phyloP scores from a whole-genome alignment of 176 grass and related monocot species.

The Tillandsia fasciculata region DNA sequence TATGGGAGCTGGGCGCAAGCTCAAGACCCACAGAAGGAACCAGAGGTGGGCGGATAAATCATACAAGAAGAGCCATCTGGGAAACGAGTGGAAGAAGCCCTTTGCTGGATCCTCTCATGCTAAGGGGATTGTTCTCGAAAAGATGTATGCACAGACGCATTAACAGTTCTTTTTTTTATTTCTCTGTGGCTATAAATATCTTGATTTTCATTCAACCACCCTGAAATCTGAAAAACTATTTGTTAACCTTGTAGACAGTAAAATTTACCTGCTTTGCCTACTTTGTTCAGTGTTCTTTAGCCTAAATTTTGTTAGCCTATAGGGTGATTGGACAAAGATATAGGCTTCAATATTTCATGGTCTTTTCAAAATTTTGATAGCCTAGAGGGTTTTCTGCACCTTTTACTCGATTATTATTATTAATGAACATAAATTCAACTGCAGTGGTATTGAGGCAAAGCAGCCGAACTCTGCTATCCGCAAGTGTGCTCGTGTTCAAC shows the following conservation, averaged over 20 bases:
- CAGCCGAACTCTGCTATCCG: constrained; percentile 64
- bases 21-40: constrained; percentile 58
- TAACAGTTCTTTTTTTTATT: not conserved
- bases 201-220: too few relatives aligned
- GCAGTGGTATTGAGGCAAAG: constrained; percentile 54
- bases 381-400: too few relatives aligned
- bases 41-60: constrained; percentile 59
- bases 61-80: constrained; percentile 62
- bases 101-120: constrained; percentile 59
- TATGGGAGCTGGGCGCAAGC: constrained; percentile 59
- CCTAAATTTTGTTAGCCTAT: too few relatives aligned
- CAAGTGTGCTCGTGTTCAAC: constrained; percentile 55
- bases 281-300: too few relatives aligned
- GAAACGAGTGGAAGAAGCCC: constrained; percentile 62
- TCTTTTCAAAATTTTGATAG: too few relatives aligned
- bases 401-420: too few relatives aligned
- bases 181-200: not conserved
- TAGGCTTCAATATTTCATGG: too few relatives aligned
- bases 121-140: constrained; percentile 59
- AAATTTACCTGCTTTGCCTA: too few relatives aligned
- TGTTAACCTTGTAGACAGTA: too few relatives aligned
- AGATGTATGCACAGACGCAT: constrained; percentile 28
- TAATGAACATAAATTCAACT: not conserved
- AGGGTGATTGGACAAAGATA: too few relatives aligned
- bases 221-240: too few relatives aligned